These are phyloP conservation scores for Andrographis paniculata DNA, from an alignment of 305 asterid species.

Conservation along the genomic window DNA sequence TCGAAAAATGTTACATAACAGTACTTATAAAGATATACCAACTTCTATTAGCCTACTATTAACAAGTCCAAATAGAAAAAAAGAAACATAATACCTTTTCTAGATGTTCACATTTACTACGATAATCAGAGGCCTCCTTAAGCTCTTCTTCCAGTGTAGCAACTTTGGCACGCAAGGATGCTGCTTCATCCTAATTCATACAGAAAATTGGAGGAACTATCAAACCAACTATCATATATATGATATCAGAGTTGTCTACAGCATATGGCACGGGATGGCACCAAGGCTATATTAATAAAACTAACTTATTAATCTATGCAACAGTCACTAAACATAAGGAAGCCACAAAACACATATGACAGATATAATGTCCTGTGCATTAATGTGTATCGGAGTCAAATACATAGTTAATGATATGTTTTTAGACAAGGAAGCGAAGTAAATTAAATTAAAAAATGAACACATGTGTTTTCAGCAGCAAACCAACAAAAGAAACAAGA, in stretches of 20 bases:
- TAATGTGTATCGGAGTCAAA: no score
- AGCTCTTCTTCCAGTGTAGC: slow-evolving; percentile 66
- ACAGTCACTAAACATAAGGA: no score
- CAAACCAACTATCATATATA: slow-evolving; percentile 10
- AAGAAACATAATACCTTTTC: slow-evolving; percentile 51
- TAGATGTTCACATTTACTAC: slow-evolving; percentile 42
- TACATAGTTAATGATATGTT: no score
- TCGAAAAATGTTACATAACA: neutral
- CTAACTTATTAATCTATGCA: no score
- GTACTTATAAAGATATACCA: neutral
- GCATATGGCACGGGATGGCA: no score
- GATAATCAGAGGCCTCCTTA: slow-evolving; percentile 50
- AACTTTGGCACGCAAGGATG: slow-evolving; percentile 56
- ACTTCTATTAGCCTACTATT: neutral
- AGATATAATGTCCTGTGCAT: no score
- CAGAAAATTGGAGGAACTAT: slow-evolving; percentile 9
- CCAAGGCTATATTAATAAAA: no score
- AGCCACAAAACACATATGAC: slow-evolving; percentile 1
- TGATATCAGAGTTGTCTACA: no score
- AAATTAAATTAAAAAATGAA: slow-evolving; percentile 6
- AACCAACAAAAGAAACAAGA: slow-evolving; percentile 13
- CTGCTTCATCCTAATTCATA: slow-evolving; percentile 51
- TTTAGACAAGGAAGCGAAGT: neutral
- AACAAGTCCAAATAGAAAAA: neutral
- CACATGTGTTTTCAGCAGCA: slow-evolving; percentile 8